Evolutionary conservation across 306 rosid species (phyloP).

Genomic region (Vicia sativa): DNA sequence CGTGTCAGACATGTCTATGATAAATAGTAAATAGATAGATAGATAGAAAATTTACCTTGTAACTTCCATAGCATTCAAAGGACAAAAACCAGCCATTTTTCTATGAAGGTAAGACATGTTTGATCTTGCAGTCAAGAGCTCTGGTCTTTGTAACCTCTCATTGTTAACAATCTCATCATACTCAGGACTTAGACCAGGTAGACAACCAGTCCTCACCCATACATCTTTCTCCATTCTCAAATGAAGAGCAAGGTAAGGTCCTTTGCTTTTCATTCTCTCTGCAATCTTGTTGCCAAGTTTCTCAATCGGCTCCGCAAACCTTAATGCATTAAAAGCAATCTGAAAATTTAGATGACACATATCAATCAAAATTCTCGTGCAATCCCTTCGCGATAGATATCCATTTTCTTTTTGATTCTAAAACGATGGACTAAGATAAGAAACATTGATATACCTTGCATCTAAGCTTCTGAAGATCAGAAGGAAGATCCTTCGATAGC

Average conservation of each 20-base stretch:
- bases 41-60: slow-evolving; percentile 55
- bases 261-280: slow-evolving; percentile 81
- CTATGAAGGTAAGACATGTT: slow-evolving; percentile 93
- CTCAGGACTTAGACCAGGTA: slow-evolving; percentile 76
- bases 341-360: slow-evolving; percentile 40
- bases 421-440: neutral
- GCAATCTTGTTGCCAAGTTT: slow-evolving; percentile 78
- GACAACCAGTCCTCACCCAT: slow-evolving; percentile 99
- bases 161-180: slow-evolving; percentile 70
- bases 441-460: slow-evolving; percentile 69
- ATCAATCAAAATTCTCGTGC: neutral
- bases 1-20: neutral
- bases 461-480: slow-evolving; percentile 96
- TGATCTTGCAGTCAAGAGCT: slow-evolving; percentile 83
- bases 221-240: slow-evolving; percentile 96
- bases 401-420: neutral
- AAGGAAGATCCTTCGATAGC: slow-evolving; percentile 89
- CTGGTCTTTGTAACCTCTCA: slow-evolving; percentile 79
- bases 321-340: slow-evolving; percentile 96
- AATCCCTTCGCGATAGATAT: neutral
- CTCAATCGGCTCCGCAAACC: slow-evolving; percentile 79
- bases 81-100: slow-evolving; percentile 93
- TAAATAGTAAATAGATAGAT: neutral
- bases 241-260: slow-evolving; percentile 94
- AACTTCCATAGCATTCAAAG: slow-evolving; percentile 81